Percentiles rank a stretch among this genome's conserved stretches.
Conservation (phyloP, 2,329 filamentous ascomycete species). For the Fusarium nanum region DNA sequence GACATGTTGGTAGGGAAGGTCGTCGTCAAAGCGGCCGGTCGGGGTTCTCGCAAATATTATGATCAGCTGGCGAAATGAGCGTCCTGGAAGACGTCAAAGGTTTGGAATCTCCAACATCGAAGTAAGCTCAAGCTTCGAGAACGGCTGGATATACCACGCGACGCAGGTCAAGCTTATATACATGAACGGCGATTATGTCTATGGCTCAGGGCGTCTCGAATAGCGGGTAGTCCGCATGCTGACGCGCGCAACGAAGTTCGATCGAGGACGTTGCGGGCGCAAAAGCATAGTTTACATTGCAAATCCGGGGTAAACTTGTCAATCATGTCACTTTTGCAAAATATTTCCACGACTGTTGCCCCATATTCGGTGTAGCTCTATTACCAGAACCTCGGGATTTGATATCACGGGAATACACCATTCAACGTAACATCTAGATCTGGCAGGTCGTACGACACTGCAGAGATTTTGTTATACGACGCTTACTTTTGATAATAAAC, state of each 20-base stretch:
- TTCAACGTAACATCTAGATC: not conserved
- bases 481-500: not conserved
- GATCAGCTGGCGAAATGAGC: not conserved
- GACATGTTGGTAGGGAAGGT: not conserved
- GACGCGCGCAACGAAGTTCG: slow-evolving; percentile 47
- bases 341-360: not conserved
- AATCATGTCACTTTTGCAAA: slow-evolving; percentile 4
- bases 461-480: not conserved
- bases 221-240: slow-evolving; percentile 46
- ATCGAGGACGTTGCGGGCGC: slow-evolving; percentile 49
- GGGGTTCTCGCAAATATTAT: not conserved
- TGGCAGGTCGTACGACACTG: not conserved
- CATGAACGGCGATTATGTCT: slow-evolving; percentile 28
- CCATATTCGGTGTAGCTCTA: not conserved
- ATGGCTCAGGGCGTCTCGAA: slow-evolving; percentile 18
- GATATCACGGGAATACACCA: not conserved
- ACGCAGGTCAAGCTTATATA: slow-evolving; percentile 45
- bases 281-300: slow-evolving; percentile 29
- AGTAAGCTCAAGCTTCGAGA: slow-evolving; percentile 28
- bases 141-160: slow-evolving; percentile 9
- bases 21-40: not conserved
- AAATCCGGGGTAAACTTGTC: slow-evolving; percentile 29
- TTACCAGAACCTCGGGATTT: not conserved
- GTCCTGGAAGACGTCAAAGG: not conserved
- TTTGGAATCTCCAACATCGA: slow-evolving; percentile 7